A percentile compares a stretch with the other conserved stretches of the same genome.
Conservation (phyloP, 2,329 filamentous ascomycete genomes). For the Pestalotiopsis sp. region DNA sequence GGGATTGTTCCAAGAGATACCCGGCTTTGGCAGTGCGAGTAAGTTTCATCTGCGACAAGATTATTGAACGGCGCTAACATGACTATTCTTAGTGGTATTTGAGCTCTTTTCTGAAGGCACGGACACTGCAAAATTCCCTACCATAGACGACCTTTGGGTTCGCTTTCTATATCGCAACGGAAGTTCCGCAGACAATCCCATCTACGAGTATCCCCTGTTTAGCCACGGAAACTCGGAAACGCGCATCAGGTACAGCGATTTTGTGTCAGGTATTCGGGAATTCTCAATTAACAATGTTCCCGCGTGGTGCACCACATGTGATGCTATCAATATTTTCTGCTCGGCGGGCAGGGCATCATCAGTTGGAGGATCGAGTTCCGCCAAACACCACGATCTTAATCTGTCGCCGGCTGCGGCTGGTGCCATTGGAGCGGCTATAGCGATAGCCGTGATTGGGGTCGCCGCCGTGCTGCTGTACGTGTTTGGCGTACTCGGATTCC, state of each 20-base stretch:
- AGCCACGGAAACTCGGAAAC: conserved; percentile 31
- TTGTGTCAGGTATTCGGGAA: conserved; percentile 35
- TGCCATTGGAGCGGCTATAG: conserved; percentile 45
- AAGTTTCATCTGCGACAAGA: not conserved
- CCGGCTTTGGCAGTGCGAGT: conserved; percentile 68
- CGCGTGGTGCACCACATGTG: conserved; percentile 48
- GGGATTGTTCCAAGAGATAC: conserved; percentile 48
- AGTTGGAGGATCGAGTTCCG: not conserved
- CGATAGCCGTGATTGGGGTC: conserved; percentile 32
- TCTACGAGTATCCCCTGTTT: conserved; percentile 43
- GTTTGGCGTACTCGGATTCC: conserved; percentile 30
- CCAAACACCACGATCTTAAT: not conserved
- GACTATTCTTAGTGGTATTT: conserved; percentile 56
- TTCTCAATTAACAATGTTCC: conserved; percentile 33
- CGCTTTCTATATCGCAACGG: conserved; percentile 58
- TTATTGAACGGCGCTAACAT: not conserved
- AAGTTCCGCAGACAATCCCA: conserved; percentile 34
- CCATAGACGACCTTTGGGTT: conserved; percentile 43
- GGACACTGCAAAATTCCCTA: conserved; percentile 27
- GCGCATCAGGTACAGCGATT: conserved; percentile 38
- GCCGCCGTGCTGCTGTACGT: conserved; percentile 19
- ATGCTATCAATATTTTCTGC: conserved; percentile 39
- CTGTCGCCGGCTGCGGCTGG: conserved; percentile 42
- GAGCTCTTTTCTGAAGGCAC: conserved; percentile 52
- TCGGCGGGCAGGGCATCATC: not conserved